These are phyloP conservation scores for Dictyostelium purpureum DNA, from an alignment of 78 protist genomes.

Conservation along the genomic window DNA sequence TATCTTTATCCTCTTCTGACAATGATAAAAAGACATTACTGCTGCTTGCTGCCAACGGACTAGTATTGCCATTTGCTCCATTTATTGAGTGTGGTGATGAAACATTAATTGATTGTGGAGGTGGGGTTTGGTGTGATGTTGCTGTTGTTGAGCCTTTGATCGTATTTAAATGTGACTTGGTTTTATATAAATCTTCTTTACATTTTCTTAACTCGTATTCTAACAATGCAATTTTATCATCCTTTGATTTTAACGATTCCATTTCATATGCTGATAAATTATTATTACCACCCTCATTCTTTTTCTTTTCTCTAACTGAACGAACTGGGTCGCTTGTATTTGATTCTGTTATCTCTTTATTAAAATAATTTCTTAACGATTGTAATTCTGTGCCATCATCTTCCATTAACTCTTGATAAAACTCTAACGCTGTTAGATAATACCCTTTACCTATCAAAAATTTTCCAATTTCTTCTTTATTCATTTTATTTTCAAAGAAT, in stretches of 20 bases:
- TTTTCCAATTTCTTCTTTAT: slow-evolving; percentile 59
- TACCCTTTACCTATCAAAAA: slow-evolving; percentile 66
- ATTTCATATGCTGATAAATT: not conserved
- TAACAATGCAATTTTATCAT: slow-evolving; percentile 50
- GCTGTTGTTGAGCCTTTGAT: not conserved
- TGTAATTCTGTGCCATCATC: slow-evolving; percentile 65
- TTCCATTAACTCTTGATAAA: slow-evolving; percentile 66
- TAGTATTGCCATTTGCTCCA: not conserved
- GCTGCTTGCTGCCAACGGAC: not conserved
- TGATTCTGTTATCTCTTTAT: not conserved
- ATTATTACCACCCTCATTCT: not conserved
- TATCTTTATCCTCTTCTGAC: slow-evolving; percentile 15
- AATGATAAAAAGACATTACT: not conserved
- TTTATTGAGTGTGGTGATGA: not conserved
- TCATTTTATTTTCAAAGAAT: not conserved
- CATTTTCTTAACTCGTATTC: slow-evolving; percentile 68
- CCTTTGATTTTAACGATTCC: not conserved
- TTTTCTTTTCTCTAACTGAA: slow-evolving; percentile 6
- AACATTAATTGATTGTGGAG: not conserved
- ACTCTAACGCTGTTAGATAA: slow-evolving; percentile 68
- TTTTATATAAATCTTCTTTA: slow-evolving; percentile 25
- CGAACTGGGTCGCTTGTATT: not conserved
- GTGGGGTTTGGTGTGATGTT: no score
- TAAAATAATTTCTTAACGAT: not conserved
- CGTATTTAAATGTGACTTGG: not conserved